Evolutionary conservation across 2,329 filamentous ascomycete genomes (phyloP), one percentile per base, ranked within the genome.

Genomic region (Lecanicillium sp.): DNA sequence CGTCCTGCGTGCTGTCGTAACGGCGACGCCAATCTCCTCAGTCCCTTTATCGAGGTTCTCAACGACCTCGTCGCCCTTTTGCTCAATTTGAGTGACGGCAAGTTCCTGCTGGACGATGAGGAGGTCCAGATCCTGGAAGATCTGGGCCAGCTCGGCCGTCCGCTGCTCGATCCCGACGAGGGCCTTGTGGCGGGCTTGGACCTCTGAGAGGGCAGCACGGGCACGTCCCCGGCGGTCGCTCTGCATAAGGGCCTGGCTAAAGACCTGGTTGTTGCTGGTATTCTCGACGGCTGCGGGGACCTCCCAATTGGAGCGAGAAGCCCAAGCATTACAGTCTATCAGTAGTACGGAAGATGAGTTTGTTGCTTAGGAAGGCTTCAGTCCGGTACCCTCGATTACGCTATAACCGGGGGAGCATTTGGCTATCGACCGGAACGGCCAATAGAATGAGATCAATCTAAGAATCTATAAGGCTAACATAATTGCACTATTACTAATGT

Each of bases 161-260:
- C 94, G 87, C 62, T 80, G 75, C 72, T 95, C 90, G 60, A 97
- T 95, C 76, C 93, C 90, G 67, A 90, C 81, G 56, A 98, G 86
- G 36, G 87, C 90, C 43, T 81, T 81, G 65, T 95, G 90, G 55
- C 93, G 86, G 60, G 87, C 81, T 65, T 86, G 79, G 29, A 94
- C 88, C 55, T 87, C 88, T 56, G 79, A 79, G 49, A 95, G 76
- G 27, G 89, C 88, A 30, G 83, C 81, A 55, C 85, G 83, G 36
- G 89, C 87, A 67, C 94, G 86, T 40, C 89, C 87, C 62, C 83
- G 81, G 60, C 88, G 84, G 67, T 86, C 86, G 64, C 82, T 86
- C 69, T 84, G 81, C 73, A 94, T 80, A 60, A 96, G 76, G 50
- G 88, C 87, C 65, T 93, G 87, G 62, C 84, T 83, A 70, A 97